These are phyloP conservation scores for Durio zibethinus DNA, from an alignment of 345 rosid species.

Conservation along the genomic window DNA sequence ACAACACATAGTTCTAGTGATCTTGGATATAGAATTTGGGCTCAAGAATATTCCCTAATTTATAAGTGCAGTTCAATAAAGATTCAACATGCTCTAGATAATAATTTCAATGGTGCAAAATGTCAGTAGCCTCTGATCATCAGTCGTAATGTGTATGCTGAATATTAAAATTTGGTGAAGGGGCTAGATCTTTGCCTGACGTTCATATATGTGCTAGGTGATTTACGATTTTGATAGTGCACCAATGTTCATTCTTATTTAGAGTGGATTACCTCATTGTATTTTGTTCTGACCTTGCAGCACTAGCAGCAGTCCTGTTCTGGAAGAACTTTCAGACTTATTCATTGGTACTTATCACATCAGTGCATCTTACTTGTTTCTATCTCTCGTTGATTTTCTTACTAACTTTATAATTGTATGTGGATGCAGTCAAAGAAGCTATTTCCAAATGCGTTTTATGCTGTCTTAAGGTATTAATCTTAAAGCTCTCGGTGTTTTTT, in stretches of 20 bases:
- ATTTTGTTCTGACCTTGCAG: slow-evolving; percentile 42
- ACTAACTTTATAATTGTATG: slow-evolving; percentile 23
- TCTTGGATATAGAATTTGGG: background rate
- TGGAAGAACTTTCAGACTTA: slow-evolving; percentile 71
- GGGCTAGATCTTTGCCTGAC: background rate
- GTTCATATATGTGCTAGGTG: background rate
- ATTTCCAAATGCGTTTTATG: slow-evolving; percentile 58
- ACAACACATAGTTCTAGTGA: background rate
- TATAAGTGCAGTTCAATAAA: too few relatives aligned
- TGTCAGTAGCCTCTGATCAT: background rate
- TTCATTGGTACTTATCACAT: slow-evolving; percentile 45
- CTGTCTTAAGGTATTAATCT: slow-evolving; percentile 53
- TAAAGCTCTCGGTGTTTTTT: background rate
- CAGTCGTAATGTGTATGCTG: background rate
- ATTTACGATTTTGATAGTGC: background rate
- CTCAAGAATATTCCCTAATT: background rate
- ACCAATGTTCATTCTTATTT: background rate
- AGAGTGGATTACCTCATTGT: background rate
- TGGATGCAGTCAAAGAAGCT: slow-evolving; percentile 73
- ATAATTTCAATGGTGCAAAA: background rate
- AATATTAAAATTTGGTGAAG: background rate
- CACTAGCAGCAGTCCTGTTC: slow-evolving; percentile 61
- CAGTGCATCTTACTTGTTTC: background rate
- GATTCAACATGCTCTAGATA: background rate
- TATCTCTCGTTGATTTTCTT: background rate